Percentiles rank a stretch among this genome's conserved stretches.
Evolutionary conservation across 345 rosid genomes (phyloP).

Genomic region (Jatropha curcas): DNA sequence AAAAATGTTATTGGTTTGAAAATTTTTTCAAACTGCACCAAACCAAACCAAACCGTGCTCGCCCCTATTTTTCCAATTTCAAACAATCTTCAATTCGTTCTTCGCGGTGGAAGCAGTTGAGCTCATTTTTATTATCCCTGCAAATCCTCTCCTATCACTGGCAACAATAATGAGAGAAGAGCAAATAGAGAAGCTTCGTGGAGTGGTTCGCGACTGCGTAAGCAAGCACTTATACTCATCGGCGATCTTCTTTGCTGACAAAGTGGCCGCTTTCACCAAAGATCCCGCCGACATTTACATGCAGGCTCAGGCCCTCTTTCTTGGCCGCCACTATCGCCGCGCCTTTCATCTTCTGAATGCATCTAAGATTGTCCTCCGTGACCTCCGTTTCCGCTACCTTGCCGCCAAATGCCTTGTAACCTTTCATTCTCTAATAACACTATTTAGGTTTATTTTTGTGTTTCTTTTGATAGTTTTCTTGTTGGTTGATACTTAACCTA

Average conservation of each 20-base stretch:
- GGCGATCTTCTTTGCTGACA: constrained; percentile 94
- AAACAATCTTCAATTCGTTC: too few species aligned
- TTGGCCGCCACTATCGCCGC: constrained; percentile 92
- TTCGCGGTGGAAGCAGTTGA: too few species aligned
- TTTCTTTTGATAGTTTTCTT: too few species aligned
- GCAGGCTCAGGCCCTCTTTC: constrained; percentile 95
- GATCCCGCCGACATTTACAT: constrained; percentile 89
- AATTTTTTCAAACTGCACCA: too few species aligned
- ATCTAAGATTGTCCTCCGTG: constrained; percentile 85
- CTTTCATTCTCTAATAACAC: background rate
- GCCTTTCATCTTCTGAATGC: constrained; percentile 92
- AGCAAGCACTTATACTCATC: constrained; percentile 95
- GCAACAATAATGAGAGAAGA: constrained; percentile 72
- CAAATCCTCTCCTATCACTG: background rate
- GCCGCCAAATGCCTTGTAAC: constrained; percentile 92
- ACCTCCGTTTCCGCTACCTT: constrained; percentile 96
- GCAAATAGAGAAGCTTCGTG: constrained; percentile 82
- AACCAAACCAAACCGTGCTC: too few species aligned
- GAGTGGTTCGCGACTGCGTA: constrained; percentile 93
- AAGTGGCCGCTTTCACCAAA: constrained; percentile 74
- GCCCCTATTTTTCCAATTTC: background rate
- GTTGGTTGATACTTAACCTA: too few species aligned
- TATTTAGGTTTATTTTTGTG: background rate
- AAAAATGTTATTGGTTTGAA: too few species aligned
- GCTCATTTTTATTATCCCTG: too few species aligned